Evolutionary conservation across 2,329 filamentous ascomycete genomes (phyloP).

Genomic region (Pseudogymnoascus sp.): DNA sequence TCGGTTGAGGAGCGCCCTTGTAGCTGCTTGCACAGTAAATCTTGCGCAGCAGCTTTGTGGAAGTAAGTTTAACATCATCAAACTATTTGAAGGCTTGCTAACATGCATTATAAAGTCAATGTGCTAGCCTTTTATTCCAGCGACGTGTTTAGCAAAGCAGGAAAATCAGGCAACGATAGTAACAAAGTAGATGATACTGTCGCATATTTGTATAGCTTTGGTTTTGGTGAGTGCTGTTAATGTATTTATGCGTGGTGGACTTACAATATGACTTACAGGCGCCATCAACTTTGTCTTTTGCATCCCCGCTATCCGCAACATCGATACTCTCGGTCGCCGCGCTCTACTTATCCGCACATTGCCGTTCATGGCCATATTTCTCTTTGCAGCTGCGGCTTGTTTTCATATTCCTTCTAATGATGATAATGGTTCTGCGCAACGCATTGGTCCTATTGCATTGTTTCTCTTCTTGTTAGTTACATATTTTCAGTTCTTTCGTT

Average conservation of each 20-base stretch:
- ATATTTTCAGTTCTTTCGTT: not conserved
- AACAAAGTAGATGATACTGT: not conserved
- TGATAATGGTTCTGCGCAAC: conserved; percentile 17
- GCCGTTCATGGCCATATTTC: conserved; percentile 49
- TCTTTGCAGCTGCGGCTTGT: conserved; percentile 29
- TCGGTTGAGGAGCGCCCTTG: not conserved
- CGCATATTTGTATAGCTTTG: not conserved
- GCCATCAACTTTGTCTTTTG: conserved; percentile 58
- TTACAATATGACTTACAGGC: conserved; percentile 35
- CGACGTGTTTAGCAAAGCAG: conserved; percentile 49
- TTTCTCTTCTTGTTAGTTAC: conserved; percentile 20
- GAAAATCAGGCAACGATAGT: conserved; percentile 15
- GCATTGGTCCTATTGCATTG: conserved; percentile 39
- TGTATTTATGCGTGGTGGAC: conserved; percentile 35
- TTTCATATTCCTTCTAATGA: conserved; percentile 35
- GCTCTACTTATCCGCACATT: conserved; percentile 56
- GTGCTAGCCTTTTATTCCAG: conserved; percentile 53
- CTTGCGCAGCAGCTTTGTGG: not conserved
- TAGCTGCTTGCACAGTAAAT: not conserved
- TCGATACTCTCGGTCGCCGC: conserved; percentile 58
- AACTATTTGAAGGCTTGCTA: not conserved
- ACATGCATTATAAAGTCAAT: conserved; percentile 31
- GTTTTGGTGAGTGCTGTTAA: conserved; percentile 35
- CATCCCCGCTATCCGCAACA: conserved; percentile 54
- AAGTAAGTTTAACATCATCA: not conserved